phyloP scores from a whole-genome alignment of 208 protist species.

The Zelonia costaricensis region DNA sequence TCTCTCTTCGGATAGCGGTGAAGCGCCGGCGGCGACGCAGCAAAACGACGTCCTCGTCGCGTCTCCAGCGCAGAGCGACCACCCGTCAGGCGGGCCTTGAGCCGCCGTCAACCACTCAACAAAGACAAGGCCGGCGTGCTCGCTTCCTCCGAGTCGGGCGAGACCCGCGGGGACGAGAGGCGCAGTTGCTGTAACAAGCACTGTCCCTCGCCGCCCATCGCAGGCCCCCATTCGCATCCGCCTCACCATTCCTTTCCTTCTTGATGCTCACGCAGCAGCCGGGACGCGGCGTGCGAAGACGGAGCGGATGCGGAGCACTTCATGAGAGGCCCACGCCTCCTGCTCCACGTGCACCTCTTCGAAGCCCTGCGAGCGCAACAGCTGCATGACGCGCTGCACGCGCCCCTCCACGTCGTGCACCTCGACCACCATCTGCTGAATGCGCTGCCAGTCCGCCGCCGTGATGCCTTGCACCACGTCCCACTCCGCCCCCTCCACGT shows the following conservation, averaged over 20 bases:
- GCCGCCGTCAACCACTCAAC: no score
- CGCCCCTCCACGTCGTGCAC: constrained; percentile 44
- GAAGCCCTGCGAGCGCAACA: constrained; percentile 34
- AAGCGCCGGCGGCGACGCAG: no score
- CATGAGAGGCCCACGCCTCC: constrained; percentile 31
- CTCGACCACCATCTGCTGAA: constrained; percentile 45
- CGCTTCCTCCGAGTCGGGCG: no score
- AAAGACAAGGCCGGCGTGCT: no score
- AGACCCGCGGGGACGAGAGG: no score
- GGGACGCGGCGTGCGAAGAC: constrained; percentile 23
- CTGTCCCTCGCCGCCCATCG: background rate
- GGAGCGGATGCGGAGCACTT: constrained; percentile 26
- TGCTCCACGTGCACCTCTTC: constrained; percentile 14
- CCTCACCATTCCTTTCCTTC: background rate
- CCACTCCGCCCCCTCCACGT: constrained; percentile 49
- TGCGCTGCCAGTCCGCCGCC: constrained; percentile 24
- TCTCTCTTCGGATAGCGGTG: no score
- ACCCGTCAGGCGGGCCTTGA: no score
- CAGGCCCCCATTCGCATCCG: background rate
- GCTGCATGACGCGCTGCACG: constrained; percentile 12
- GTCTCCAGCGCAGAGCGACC: no score
- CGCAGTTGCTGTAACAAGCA: no score
- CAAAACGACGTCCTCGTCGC: no score
- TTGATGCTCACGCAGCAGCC: background rate
- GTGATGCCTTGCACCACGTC: constrained; percentile 39